Evolutionary conservation across 345 rosid genomes (phyloP).

Genomic region (Ceriops zippeliana): DNA sequence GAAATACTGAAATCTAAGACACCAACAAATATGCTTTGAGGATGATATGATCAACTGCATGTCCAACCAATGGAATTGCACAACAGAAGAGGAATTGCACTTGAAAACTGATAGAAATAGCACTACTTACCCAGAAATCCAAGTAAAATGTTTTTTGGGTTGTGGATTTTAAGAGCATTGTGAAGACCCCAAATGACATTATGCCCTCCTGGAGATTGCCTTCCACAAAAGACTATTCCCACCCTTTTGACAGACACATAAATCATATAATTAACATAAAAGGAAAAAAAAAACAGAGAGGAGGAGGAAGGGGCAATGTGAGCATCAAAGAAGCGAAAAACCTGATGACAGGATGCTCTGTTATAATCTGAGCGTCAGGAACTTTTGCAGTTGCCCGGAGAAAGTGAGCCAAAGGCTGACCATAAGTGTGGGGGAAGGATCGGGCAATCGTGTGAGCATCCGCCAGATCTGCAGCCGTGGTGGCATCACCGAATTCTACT

Average conservation of each 20-base stretch:
- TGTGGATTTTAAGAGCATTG: conserved; percentile 77
- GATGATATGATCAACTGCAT: too few species aligned
- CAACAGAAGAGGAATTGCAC: neutral
- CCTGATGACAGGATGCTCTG: conserved; percentile 78
- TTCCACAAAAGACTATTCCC: conserved; percentile 87
- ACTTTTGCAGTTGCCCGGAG: conserved; percentile 83
- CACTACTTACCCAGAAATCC: conserved; percentile 76
- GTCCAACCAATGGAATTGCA: too few species aligned
- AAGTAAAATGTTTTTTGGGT: conserved; percentile 59
- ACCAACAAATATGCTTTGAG: too few species aligned
- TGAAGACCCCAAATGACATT: conserved; percentile 93
- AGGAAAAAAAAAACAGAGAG: neutral
- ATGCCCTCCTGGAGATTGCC: conserved; percentile 98
- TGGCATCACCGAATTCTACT: conserved; percentile 86
- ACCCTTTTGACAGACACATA: conserved; percentile 48
- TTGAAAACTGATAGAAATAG: neutral
- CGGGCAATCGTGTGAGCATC: conserved; percentile 64
- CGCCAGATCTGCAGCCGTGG: conserved; percentile 60
- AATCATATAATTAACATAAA: neutral
- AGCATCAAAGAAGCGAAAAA: conserved; percentile 6
- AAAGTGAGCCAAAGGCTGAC: conserved; percentile 95
- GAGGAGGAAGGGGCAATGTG: neutral
- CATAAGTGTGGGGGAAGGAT: conserved; percentile 74
- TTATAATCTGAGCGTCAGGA: conserved; percentile 85
- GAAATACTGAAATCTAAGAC: too few species aligned